A percentile compares a stretch with the other conserved stretches of the same genome.
phyloP scores from a whole-genome alignment of 176 grass and related monocot genomes.

The Pharus latifolius region DNA sequence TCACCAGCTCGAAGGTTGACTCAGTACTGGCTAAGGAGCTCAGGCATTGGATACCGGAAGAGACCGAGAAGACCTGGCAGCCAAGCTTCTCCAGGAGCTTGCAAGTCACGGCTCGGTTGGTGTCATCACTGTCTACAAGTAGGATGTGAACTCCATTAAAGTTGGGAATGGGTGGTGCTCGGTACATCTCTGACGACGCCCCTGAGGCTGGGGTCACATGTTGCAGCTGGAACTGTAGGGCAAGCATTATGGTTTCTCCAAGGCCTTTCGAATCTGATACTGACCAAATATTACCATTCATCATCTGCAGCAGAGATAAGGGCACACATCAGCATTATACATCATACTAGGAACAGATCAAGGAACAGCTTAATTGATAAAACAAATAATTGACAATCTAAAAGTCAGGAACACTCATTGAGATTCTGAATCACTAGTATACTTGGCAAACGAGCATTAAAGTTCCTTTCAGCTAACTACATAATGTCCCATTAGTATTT shows the following conservation, averaged over 20 bases:
- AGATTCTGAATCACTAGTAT: background rate
- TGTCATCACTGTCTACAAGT: slow-evolving; percentile 50
- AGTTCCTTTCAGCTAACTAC: background rate
- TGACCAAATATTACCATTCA: slow-evolving; percentile 88
- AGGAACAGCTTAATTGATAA: background rate
- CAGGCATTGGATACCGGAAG: slow-evolving; percentile 56
- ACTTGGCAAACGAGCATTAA: background rate
- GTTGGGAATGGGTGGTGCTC: slow-evolving; percentile 34
- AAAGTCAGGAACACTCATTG: background rate
- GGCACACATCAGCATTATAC: background rate
- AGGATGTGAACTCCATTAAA: slow-evolving; percentile 67
- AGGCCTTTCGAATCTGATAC: slow-evolving; percentile 47
- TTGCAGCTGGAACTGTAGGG: slow-evolving; percentile 67
- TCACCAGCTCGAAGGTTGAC: slow-evolving; percentile 48
- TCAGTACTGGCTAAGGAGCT: slow-evolving; percentile 20
- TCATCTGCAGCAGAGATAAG: slow-evolving; percentile 39
- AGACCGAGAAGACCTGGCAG: slow-evolving; percentile 39
- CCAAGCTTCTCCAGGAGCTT: slow-evolving; percentile 80
- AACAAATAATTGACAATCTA: background rate
- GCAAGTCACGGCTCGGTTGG: slow-evolving; percentile 44
- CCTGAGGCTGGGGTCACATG: slow-evolving; percentile 18
- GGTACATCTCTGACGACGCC: slow-evolving; percentile 32
- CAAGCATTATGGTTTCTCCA: slow-evolving; percentile 49
- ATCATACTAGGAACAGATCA: background rate
- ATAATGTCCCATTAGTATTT: background rate